Evolutionary conservation across 352 stramenopile genomes (phyloP).

Genomic region (Blastocystis sp.): DNA sequence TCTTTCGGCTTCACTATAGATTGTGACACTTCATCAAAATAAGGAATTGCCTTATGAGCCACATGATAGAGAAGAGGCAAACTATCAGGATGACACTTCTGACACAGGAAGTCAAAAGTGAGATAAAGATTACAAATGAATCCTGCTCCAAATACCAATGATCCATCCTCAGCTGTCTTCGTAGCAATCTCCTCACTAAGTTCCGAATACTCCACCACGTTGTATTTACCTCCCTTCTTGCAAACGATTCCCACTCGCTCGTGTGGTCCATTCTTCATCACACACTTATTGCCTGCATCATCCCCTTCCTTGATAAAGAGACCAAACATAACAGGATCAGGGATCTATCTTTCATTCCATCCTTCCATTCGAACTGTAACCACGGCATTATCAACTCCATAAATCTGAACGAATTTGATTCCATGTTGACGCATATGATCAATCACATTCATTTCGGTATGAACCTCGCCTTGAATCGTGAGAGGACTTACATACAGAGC

Average conservation of each 20-base stretch:
- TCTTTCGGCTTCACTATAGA: conserved; percentile 69
- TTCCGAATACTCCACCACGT: conserved; percentile 77
- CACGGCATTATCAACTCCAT: conserved; percentile 77
- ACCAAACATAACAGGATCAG: conserved; percentile 74
- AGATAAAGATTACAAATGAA: conserved; percentile 82
- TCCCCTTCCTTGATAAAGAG: conserved; percentile 75
- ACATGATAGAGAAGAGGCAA: conserved; percentile 67
- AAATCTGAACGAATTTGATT: conserved; percentile 76
- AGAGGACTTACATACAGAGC: conserved; percentile 52
- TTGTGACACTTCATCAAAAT: conserved; percentile 69
- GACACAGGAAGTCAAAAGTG: conserved; percentile 67
- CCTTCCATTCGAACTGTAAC: conserved; percentile 49
- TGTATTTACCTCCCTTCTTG: conserved; percentile 74
- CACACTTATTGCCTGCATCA: conserved; percentile 77
- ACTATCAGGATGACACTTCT: conserved; percentile 62
- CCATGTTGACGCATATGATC: conserved; percentile 67
- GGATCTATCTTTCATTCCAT: conserved; percentile 68
- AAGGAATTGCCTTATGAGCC: conserved; percentile 76
- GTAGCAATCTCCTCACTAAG: conserved; percentile 71
- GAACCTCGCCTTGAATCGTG: conserved; percentile 6
- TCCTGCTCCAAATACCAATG: conserved; percentile 72
- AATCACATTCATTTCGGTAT: conserved; percentile 60
- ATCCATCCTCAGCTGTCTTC: conserved; percentile 69
- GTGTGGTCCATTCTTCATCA: conserved; percentile 73
- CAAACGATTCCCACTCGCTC: conserved; percentile 76